phyloP scores from a whole-genome alignment of 129 eudicot species.

The Apium graveolens region DNA sequence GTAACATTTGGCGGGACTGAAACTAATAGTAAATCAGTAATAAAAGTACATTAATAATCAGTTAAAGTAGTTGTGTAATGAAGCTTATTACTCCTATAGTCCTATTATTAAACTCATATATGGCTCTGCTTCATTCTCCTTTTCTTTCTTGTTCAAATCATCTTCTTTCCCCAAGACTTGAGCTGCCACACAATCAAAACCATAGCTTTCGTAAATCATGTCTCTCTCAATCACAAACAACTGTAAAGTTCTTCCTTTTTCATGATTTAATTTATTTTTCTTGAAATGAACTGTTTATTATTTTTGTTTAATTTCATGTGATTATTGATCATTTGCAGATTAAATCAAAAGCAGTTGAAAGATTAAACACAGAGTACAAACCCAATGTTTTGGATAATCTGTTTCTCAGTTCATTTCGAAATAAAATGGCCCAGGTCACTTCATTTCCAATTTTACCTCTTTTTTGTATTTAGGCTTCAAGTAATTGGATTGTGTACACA shows the following conservation, averaged over 20 bases:
- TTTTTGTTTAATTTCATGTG: not conserved
- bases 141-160: not conserved
- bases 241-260: not conserved
- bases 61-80: not conserved
- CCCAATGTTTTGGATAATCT: conserved; percentile 57
- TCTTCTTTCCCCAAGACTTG: conserved; percentile 8
- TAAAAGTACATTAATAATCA: not conserved
- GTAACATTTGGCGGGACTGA: not conserved
- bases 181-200: not conserved
- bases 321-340: conserved; percentile 14
- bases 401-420: conserved; percentile 61
- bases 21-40: not conserved
- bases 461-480: not conserved
- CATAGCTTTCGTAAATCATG: conserved; percentile 13
- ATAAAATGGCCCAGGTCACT: conserved; percentile 71
- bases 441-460: not conserved
- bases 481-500: not conserved
- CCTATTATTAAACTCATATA: not conserved
- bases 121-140: conserved; percentile 9
- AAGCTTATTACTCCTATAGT: not conserved
- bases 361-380: conserved; percentile 31
- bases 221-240: conserved; percentile 14
- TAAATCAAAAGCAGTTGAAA: conserved; percentile 21
- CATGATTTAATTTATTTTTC: not conserved
- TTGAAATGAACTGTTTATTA: not conserved